Percentiles rank a stretch among this genome's conserved stretches.
These are phyloP conservation scores for Pythium dissimile DNA, from an alignment of 352 stramenopile genomes.

Conservation along the genomic window DNA sequence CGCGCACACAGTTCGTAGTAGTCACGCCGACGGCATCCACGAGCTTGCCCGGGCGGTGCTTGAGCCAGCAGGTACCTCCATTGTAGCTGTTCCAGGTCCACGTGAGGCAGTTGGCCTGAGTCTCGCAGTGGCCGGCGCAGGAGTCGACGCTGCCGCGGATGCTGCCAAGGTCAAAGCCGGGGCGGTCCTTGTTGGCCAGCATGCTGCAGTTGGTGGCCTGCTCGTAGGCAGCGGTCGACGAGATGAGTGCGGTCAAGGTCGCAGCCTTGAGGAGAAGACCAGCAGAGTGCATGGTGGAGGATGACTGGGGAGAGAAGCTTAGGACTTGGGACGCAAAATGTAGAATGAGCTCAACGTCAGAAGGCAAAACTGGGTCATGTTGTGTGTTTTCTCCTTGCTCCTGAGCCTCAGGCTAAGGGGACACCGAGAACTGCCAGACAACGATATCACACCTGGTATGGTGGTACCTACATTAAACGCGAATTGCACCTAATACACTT, in stretches of 20 bases:
- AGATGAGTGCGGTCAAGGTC: not conserved
- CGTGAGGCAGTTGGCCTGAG: conserved; percentile 7
- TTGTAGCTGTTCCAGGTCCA: conserved; percentile 18
- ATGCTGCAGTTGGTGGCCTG: not conserved
- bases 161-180: conserved; percentile 12
- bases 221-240: not conserved
- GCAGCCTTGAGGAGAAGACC: conserved; percentile 7
- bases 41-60: conserved; percentile 3
- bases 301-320: not conserved
- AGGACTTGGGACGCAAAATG: not conserved
- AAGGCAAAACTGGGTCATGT: no score
- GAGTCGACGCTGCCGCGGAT: conserved; percentile 3
- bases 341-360: conserved; percentile 13
- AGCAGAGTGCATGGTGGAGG: conserved; percentile 12
- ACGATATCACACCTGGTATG: no score
- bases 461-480: no score
- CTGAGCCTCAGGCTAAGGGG: no score
- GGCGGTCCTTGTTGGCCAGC: conserved; percentile 4
- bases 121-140: conserved; percentile 8
- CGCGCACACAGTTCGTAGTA: not conserved
- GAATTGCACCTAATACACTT: no score
- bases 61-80: conserved; percentile 25
- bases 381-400: no score
- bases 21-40: not conserved
- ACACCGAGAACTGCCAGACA: no score